phyloP scores from a whole-genome alignment of 2,329 filamentous ascomycete species.

The Pestalotiopsis sp. region DNA sequence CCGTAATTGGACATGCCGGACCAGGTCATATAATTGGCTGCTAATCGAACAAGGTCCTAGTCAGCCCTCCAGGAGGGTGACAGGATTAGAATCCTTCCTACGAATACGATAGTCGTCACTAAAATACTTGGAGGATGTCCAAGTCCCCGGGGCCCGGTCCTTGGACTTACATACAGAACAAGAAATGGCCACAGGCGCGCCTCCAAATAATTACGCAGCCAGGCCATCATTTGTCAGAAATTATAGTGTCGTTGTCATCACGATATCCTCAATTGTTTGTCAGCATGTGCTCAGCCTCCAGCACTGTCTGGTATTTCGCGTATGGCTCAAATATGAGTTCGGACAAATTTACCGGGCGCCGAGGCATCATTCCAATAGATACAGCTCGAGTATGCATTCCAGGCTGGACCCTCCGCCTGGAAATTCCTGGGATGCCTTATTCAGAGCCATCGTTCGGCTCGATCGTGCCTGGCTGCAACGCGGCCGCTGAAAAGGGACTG shows the following conservation, averaged over 20 bases:
- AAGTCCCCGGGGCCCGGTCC: too few relatives aligned
- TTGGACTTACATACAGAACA: too few relatives aligned
- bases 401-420: neutral
- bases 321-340: slow-evolving; percentile 1
- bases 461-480: neutral
- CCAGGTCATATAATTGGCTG: too few relatives aligned
- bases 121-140: too few relatives aligned
- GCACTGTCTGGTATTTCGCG: neutral
- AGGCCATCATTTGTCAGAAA: neutral
- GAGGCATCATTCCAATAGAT: neutral
- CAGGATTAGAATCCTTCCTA: too few relatives aligned
- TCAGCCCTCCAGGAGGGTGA: too few relatives aligned
- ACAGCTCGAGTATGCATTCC: neutral
- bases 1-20: too few relatives aligned
- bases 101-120: too few relatives aligned
- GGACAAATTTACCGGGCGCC: neutral
- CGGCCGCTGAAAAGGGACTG: neutral
- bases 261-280: neutral
- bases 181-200: too few relatives aligned
- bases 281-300: neutral
- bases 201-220: too few relatives aligned
- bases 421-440: neutral
- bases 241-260: neutral
- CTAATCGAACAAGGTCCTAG: too few relatives aligned
- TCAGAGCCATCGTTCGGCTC: neutral